Evolutionary conservation across 1,139 yeast genomes (phyloP).

Genomic region (Hemisphaericaspora xylofermentans): DNA sequence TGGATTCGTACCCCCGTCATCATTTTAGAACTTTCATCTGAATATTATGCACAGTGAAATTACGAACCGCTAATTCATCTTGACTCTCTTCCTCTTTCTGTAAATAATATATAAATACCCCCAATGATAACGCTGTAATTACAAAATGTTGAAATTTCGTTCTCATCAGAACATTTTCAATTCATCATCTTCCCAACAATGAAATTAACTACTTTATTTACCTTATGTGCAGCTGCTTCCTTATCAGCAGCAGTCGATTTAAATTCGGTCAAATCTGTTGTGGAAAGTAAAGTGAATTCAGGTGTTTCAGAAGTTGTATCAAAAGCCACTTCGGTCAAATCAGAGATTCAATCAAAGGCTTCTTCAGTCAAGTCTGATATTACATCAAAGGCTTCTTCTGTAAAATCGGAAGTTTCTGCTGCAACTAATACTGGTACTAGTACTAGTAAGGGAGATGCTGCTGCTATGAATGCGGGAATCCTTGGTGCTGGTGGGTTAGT

Average conservation of each 20-base stretch:
- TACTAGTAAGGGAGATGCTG: slow-evolving; percentile 17
- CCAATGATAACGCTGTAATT: background rate
- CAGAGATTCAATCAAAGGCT: slow-evolving; percentile 9
- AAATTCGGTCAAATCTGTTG: background rate
- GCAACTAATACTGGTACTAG: slow-evolving; percentile 16
- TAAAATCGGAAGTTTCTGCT: slow-evolving; percentile 24
- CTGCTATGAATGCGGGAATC: slow-evolving; percentile 16
- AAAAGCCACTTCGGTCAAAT: slow-evolving; percentile 8
- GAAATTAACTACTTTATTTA: slow-evolving; percentile 12
- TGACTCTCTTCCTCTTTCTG: too few relatives aligned
- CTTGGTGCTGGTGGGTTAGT: slow-evolving; percentile 28
- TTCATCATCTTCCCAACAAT: too few relatives aligned
- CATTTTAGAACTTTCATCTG: too few relatives aligned
- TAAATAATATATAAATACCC: background rate
- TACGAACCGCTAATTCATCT: too few relatives aligned
- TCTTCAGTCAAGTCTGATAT: slow-evolving; percentile 6
- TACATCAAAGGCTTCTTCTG: slow-evolving; percentile 9
- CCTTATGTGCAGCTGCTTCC: slow-evolving; percentile 11
- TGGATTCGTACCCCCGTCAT: too few relatives aligned
- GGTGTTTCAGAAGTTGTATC: slow-evolving; percentile 9
- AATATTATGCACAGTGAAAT: too few relatives aligned
- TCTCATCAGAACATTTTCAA: too few relatives aligned
- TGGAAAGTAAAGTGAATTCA: background rate
- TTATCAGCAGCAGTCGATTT: slow-evolving; percentile 3
- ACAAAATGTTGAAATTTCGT: too few relatives aligned